Evolutionary conservation across 2,329 filamentous ascomycete species (phyloP).

Genomic region (Diaporthe sp.): DNA sequence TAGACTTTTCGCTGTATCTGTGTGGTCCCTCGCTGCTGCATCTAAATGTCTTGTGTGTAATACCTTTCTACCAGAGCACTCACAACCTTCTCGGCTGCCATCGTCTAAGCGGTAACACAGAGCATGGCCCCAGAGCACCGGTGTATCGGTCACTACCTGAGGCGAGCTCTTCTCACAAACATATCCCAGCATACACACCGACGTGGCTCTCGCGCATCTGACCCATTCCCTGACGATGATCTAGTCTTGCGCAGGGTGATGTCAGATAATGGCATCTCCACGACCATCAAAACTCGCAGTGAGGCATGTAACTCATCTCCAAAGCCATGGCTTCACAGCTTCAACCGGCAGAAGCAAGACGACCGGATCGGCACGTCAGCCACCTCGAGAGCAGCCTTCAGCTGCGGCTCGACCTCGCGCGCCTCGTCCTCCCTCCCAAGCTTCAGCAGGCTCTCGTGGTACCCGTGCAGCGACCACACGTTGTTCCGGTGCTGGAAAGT

Average conservation of each 20-base stretch:
- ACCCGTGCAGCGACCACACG: constrained; percentile 82
- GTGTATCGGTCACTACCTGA: background rate
- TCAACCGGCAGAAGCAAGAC: constrained; percentile 67
- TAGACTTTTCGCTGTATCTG: background rate
- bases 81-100: background rate
- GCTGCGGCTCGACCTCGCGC: constrained; percentile 54
- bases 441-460: constrained; percentile 76
- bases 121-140: too few relatives aligned
- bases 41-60: background rate
- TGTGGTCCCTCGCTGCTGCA: background rate
- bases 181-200: too few relatives aligned
- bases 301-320: too few relatives aligned
- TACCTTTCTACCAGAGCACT: background rate
- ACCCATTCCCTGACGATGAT: background rate
- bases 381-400: constrained; percentile 66
- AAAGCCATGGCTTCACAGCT: background rate
- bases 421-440: constrained; percentile 63
- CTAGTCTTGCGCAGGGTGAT: too few relatives aligned
- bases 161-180: background rate
- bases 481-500: constrained; percentile 79
- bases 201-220: background rate
- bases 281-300: background rate
- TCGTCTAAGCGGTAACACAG: background rate
- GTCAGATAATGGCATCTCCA: too few relatives aligned
- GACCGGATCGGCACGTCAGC: constrained; percentile 72